phyloP scores from a whole-genome alignment of 2,329 filamentous ascomycete species.

The Cytospora paraplurivora region DNA sequence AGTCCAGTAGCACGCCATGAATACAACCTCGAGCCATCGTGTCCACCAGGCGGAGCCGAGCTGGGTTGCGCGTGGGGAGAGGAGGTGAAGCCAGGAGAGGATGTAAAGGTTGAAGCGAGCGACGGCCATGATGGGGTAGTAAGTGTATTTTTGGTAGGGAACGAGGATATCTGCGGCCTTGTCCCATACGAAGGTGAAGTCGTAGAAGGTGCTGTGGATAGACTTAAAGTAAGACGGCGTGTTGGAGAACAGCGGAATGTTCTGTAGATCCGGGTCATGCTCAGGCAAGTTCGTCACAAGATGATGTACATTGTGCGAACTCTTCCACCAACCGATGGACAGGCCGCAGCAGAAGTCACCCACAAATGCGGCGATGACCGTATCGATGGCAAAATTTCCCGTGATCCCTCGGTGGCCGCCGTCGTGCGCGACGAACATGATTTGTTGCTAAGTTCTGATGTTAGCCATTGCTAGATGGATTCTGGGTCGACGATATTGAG shows the following conservation, averaged over 20 bases:
- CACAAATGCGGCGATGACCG: constrained; percentile 62
- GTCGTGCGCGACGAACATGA: constrained; percentile 70
- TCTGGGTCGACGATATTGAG: background rate
- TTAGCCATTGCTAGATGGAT: constrained; percentile 28
- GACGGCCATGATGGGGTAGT: constrained; percentile 68
- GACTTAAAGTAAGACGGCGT: constrained; percentile 66
- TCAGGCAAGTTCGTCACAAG: constrained; percentile 66
- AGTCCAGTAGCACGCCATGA: constrained; percentile 67
- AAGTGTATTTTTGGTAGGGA: constrained; percentile 65
- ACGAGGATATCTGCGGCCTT: constrained; percentile 60
- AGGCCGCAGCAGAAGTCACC: constrained; percentile 67
- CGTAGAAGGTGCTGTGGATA: constrained; percentile 66
- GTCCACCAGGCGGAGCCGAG: constrained; percentile 68
- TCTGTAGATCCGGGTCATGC: constrained; percentile 63
- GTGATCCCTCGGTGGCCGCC: constrained; percentile 66
- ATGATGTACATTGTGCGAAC: constrained; percentile 69
- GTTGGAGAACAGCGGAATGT: constrained; percentile 70
- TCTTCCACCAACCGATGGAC: constrained; percentile 71
- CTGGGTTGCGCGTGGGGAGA: constrained; percentile 55
- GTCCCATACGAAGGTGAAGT: constrained; percentile 66
- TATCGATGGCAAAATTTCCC: constrained; percentile 58
- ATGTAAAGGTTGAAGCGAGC: constrained; percentile 74
- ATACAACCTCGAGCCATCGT: constrained; percentile 64
- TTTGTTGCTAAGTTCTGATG: constrained; percentile 54
- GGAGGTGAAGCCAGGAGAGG: constrained; percentile 66